These are phyloP conservation scores for Fusarium secorum DNA, from an alignment of 2,329 filamentous ascomycete genomes.

Conservation along the genomic window DNA sequence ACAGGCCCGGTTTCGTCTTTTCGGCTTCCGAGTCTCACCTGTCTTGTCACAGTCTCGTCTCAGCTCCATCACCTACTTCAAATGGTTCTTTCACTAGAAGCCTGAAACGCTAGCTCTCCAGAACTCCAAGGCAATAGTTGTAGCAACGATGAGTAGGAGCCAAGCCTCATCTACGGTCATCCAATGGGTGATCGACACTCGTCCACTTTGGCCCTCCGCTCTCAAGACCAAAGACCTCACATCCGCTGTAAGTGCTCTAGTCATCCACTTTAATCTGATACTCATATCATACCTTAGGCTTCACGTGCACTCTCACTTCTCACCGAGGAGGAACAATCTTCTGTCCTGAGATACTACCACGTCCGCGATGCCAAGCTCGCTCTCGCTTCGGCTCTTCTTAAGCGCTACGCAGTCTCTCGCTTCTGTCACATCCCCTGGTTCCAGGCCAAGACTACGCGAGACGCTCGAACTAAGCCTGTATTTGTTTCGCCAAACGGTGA, in stretches of 20 bases:
- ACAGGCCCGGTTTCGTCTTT: constrained; percentile 27
- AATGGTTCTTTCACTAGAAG: background rate
- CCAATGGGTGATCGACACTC: constrained; percentile 70
- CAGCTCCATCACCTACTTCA: background rate
- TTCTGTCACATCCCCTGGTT: constrained; percentile 68
- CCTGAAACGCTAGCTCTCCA: background rate
- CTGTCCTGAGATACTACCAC: constrained; percentile 69
- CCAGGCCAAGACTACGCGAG: constrained; percentile 63
- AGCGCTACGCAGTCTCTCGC: constrained; percentile 72
- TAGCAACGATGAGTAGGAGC: constrained; percentile 17
- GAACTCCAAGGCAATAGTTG: background rate
- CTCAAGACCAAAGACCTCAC: constrained; percentile 58
- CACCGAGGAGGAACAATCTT: constrained; percentile 61
- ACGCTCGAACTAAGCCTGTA: constrained; percentile 62
- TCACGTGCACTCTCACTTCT: constrained; percentile 62
- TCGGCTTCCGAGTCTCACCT: constrained; percentile 32
- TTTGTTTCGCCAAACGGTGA: constrained; percentile 58
- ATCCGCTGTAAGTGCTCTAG: constrained; percentile 50
- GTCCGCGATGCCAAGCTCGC: constrained; percentile 78
- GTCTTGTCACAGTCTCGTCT: constrained; percentile 12
- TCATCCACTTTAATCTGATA: background rate
- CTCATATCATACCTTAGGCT: constrained; percentile 52
- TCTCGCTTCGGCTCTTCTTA: constrained; percentile 75
- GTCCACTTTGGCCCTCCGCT: constrained; percentile 63
- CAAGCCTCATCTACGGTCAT: constrained; percentile 51